phyloP scores from a whole-genome alignment of 768 basidiomycete genomes.

The Botryobasidium botryosum region DNA sequence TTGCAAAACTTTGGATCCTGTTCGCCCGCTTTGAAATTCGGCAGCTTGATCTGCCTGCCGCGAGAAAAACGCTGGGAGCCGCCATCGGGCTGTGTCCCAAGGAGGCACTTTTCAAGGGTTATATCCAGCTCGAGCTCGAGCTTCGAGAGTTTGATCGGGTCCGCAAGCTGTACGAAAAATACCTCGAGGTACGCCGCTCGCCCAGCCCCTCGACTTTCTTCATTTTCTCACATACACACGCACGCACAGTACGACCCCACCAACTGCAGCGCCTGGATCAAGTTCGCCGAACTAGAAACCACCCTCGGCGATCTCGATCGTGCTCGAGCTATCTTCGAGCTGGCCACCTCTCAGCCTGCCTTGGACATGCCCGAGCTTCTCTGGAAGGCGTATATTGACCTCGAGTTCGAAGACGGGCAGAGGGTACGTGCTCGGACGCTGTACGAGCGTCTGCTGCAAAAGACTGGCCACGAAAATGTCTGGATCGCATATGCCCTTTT shows the following conservation, averaged over 20 bases:
- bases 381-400: slow-evolving; percentile 95
- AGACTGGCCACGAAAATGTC: slow-evolving; percentile 90
- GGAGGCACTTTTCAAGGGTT: slow-evolving; percentile 86
- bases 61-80: slow-evolving; percentile 75
- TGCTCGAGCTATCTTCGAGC: slow-evolving; percentile 86
- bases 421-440: slow-evolving; percentile 65
- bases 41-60: slow-evolving; percentile 60
- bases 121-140: slow-evolving; percentile 88
- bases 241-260: slow-evolving; percentile 70
- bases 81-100: slow-evolving; percentile 95
- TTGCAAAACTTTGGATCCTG: slow-evolving; percentile 90
- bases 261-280: slow-evolving; percentile 90
- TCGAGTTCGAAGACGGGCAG: slow-evolving; percentile 88
- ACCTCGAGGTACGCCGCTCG: slow-evolving; percentile 51
- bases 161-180: slow-evolving; percentile 82
- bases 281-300: slow-evolving; percentile 81
- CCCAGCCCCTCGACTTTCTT: no score
- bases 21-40: slow-evolving; percentile 88
- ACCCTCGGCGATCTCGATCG: slow-evolving; percentile 76
- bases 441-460: slow-evolving; percentile 71
- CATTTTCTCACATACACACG: not conserved
- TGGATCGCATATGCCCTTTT: slow-evolving; percentile 94
- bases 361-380: slow-evolving; percentile 90
- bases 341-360: slow-evolving; percentile 65
- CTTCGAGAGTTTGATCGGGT: slow-evolving; percentile 93